Conservation (phyloP, 2,329 filamentous ascomycete genomes). For the Magnaporthiopsis rhizophila region DNA sequence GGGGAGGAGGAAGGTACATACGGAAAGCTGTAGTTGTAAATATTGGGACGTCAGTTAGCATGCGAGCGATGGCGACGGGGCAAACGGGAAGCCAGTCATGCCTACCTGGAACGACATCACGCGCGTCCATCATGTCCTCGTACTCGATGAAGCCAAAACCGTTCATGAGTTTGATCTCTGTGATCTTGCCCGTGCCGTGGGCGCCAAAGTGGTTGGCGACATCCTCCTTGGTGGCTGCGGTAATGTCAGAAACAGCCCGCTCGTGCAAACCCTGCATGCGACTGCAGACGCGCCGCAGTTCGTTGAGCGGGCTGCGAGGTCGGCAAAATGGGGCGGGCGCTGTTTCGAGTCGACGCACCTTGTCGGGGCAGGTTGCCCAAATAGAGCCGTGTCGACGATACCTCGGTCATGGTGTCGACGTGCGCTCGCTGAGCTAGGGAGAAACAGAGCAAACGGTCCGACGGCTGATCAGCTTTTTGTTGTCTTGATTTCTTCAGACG, state of each 20-base stretch:
- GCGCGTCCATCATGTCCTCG: constrained; percentile 95
- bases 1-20: constrained; percentile 7
- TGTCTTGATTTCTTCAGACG: background rate
- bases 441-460: background rate
- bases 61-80: constrained; percentile 13
- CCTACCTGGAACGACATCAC: constrained; percentile 96
- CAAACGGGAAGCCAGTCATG: constrained; percentile 7
- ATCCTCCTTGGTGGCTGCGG: constrained; percentile 79
- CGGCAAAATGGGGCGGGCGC: constrained; percentile 3
- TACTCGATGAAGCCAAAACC: constrained; percentile 99
- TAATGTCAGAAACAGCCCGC: background rate
- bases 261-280: background rate
- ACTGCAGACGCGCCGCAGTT: constrained; percentile 4
- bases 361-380: constrained; percentile 94
- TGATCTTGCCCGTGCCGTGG: constrained; percentile 95
- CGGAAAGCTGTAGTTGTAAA: constrained; percentile 12
- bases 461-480: background rate
- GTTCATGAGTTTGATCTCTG: constrained; percentile 99
- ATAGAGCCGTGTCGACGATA: constrained; percentile 92
- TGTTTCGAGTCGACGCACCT: constrained; percentile 50
- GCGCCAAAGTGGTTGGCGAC: constrained; percentile 92
- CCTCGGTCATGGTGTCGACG: constrained; percentile 61
- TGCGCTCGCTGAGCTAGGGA: background rate
- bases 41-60: constrained; percentile 14
- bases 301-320: too few species aligned